Conservation (phyloP, 1,139 yeast species). For the Scheffersomyces stambukii region DNA sequence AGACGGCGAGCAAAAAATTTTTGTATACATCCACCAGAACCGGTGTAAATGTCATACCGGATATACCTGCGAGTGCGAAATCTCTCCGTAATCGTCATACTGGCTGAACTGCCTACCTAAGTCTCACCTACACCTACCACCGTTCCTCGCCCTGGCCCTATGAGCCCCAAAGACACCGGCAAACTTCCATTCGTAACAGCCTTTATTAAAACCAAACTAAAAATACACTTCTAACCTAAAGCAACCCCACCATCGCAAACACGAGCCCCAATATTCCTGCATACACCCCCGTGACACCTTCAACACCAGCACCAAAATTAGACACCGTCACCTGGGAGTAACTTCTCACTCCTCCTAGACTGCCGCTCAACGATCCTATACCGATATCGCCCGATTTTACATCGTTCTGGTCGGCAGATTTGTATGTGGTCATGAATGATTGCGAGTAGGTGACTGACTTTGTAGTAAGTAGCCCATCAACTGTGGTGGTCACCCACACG, state of each 20-base stretch:
- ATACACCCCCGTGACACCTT: constrained; percentile 3
- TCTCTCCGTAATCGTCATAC: too few species aligned
- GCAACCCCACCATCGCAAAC: constrained; percentile 6
- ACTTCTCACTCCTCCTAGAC: constrained; percentile 31
- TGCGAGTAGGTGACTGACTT: constrained; percentile 28
- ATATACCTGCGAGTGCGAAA: too few species aligned
- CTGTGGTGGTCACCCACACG: constrained; percentile 36
- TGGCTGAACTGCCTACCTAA: too few species aligned
- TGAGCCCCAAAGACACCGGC: too few species aligned
- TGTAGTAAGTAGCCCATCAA: constrained; percentile 25
- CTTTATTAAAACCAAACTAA: too few species aligned
- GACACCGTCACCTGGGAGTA: constrained; percentile 27
- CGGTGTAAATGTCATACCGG: too few species aligned
- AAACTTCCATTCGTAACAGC: too few species aligned
- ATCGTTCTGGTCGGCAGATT: constrained; percentile 17
- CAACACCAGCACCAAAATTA: constrained; percentile 5
- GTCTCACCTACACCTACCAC: too few species aligned
- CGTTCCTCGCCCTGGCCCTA: too few species aligned
- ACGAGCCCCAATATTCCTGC: constrained; percentile 7
- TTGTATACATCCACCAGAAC: too few species aligned
- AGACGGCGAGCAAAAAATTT: too few species aligned
- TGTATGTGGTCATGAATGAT: constrained; percentile 23
- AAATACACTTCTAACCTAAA: constrained; percentile 4
- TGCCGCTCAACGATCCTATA: constrained; percentile 30
- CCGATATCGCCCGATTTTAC: constrained; percentile 30